phyloP scores from a whole-genome alignment of 163 green algal species.

The Scenedesmus sp. region DNA sequence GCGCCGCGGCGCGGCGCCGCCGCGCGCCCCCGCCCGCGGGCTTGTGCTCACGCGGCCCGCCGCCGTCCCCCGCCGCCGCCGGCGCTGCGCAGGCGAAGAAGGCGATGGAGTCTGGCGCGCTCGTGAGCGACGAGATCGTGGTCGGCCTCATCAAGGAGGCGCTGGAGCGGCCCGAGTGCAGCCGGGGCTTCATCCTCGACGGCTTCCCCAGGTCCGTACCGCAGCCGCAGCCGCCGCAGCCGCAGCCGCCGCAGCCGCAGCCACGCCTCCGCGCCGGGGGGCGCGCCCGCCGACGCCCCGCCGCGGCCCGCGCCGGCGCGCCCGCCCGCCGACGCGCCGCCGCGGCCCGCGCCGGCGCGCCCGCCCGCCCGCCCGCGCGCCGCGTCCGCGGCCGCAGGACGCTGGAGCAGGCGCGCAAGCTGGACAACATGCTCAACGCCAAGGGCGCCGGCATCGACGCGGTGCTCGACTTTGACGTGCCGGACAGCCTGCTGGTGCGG shows the following conservation, averaged over 20 bases:
- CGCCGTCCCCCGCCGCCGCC: too few relatives aligned
- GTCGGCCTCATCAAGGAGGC: conserved; percentile 97
- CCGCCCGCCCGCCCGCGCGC: too few relatives aligned
- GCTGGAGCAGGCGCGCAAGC: conserved; percentile 83
- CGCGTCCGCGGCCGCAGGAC: conserved; percentile 18
- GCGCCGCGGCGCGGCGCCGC: too few relatives aligned
- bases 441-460: conserved; percentile 84
- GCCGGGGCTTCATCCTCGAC: conserved; percentile 96
- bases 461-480: conserved; percentile 97
- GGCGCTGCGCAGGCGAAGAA: conserved; percentile 80
- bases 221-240: too few relatives aligned
- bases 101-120: conserved; percentile 93
- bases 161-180: conserved; percentile 80
- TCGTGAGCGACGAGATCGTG: conserved; percentile 98
- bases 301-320: too few relatives aligned
- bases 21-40: too few relatives aligned
- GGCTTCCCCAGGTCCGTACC: conserved; percentile 81
- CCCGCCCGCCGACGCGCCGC: too few relatives aligned
- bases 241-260: too few relatives aligned
- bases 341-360: too few relatives aligned
- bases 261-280: too few relatives aligned
- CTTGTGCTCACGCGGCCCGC: too few relatives aligned
- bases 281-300: too few relatives aligned
- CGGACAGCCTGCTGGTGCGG: conserved; percentile 82
- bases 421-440: conserved; percentile 93